Conservation (phyloP, 345 rosid species). For the Laguncularia racemosa region DNA sequence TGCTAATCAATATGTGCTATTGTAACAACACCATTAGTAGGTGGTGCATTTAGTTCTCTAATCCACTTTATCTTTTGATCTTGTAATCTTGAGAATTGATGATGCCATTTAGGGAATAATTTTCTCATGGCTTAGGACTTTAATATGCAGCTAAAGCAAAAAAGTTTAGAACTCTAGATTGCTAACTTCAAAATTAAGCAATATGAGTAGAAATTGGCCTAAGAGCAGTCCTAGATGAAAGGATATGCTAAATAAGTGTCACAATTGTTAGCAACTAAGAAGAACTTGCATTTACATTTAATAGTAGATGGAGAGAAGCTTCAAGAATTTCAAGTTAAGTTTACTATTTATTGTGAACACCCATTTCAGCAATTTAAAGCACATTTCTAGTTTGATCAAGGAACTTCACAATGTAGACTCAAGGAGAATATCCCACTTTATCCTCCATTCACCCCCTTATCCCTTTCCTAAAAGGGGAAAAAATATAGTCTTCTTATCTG, state of each 20-base stretch:
- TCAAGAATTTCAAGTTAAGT: constrained; percentile 79
- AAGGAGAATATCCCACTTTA: too few species aligned
- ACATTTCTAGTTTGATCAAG: neutral
- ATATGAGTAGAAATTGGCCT: constrained; percentile 69
- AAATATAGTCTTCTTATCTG: neutral
- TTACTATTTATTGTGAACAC: constrained; percentile 8
- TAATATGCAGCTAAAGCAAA: constrained; percentile 72
- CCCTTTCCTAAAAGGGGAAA: neutral
- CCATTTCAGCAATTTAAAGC: too few species aligned
- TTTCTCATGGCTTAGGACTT: constrained; percentile 11
- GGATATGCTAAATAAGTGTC: constrained; percentile 83
- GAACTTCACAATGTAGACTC: neutral
- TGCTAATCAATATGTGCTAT: constrained; percentile 73
- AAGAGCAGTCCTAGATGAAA: constrained; percentile 91
- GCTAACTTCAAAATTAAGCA: constrained; percentile 74
- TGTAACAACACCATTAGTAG: constrained; percentile 74
- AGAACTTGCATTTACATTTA: constrained; percentile 71
- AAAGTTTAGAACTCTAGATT: constrained; percentile 73
- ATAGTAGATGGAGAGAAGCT: constrained; percentile 92
- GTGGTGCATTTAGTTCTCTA: constrained; percentile 37
- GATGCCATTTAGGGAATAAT: neutral
- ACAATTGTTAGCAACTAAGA: constrained; percentile 76
- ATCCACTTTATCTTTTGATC: constrained; percentile 5
- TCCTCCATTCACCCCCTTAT: neutral
- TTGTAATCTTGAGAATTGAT: neutral